phyloP scores from a whole-genome alignment of 257 asterid species.

The Echites panduratus region DNA sequence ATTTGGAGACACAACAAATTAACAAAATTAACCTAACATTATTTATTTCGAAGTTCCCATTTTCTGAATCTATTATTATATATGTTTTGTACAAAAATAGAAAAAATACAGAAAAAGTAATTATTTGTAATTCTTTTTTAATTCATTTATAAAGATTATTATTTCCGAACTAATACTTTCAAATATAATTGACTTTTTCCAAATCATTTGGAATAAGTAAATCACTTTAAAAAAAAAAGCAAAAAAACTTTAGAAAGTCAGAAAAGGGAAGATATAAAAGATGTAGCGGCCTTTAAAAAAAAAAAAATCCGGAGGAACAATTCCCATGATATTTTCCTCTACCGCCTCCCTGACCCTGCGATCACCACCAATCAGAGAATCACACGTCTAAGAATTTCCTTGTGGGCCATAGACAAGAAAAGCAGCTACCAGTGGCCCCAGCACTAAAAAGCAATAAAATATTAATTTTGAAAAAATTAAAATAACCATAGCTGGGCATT shows the following conservation, averaged over 20 bases:
- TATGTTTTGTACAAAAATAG: too few relatives aligned
- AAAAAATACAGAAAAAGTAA: too few relatives aligned
- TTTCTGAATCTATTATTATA: too few relatives aligned
- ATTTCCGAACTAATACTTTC: too few relatives aligned
- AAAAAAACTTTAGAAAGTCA: neutral
- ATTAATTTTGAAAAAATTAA: neutral
- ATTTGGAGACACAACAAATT: too few relatives aligned
- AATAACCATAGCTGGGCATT: neutral
- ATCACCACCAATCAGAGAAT: neutral
- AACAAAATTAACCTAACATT: too few relatives aligned
- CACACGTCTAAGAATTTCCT: slow-evolving; percentile 10
- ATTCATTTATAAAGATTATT: too few relatives aligned
- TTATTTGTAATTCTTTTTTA: too few relatives aligned
- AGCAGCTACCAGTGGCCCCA: neutral
- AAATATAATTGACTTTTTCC: neutral
- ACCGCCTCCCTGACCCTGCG: neutral
- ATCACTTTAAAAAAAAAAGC: neutral
- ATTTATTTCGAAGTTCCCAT: too few relatives aligned
- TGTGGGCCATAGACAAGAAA: slow-evolving; percentile 6
- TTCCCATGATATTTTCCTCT: slow-evolving; percentile 2
- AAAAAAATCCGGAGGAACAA: neutral
- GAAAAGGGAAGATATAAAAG: neutral
- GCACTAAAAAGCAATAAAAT: neutral
- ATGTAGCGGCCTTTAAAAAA: neutral
- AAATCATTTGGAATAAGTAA: neutral